These are phyloP conservation scores for Thinopyrum obtusiflorum DNA, from an alignment of 202 grass and related monocot species.

Conservation along the genomic window DNA sequence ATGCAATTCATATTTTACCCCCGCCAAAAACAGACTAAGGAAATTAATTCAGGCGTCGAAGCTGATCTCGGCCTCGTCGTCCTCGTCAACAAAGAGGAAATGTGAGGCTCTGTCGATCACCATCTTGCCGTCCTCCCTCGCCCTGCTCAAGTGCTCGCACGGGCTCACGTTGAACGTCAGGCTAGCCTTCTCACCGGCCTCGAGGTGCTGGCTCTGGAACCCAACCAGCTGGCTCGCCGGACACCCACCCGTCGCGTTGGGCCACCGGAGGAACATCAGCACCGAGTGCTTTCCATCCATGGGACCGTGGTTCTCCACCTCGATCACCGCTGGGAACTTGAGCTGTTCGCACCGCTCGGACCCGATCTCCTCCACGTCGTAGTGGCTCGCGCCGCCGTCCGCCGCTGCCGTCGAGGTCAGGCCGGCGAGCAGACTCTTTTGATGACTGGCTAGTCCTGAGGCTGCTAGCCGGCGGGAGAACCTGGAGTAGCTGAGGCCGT, in stretches of 20 bases:
- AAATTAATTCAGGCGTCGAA: not conserved
- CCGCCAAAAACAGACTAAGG: too few relatives aligned
- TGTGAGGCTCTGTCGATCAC: constrained; percentile 68
- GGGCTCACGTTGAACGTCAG: constrained; percentile 46
- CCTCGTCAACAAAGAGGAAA: constrained; percentile 45
- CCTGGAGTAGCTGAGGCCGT: constrained; percentile 63
- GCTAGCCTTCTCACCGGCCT: constrained; percentile 29
- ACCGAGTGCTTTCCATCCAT: constrained; percentile 53
- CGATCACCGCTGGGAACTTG: constrained; percentile 39
- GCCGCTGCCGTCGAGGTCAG: not conserved
- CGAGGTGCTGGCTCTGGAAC: constrained; percentile 46
- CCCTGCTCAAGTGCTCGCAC: constrained; percentile 65
- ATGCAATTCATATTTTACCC: too few relatives aligned
- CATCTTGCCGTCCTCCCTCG: constrained; percentile 52
- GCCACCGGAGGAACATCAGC: constrained; percentile 55
- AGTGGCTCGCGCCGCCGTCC: constrained; percentile 17
- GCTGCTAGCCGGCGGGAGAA: constrained; percentile 36
- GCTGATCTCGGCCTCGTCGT: not conserved
- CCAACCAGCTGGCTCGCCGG: constrained; percentile 48
- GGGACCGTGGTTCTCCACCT: constrained; percentile 54
- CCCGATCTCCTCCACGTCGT: constrained; percentile 30
- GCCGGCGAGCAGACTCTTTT: not conserved
- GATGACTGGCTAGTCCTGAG: not conserved
- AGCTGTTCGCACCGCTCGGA: constrained; percentile 34
- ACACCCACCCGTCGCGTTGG: constrained; percentile 1